Base-by-base conservation (phyloP, 2,329 filamentous ascomycete species). In the Lomentospora prolificans region DNA sequence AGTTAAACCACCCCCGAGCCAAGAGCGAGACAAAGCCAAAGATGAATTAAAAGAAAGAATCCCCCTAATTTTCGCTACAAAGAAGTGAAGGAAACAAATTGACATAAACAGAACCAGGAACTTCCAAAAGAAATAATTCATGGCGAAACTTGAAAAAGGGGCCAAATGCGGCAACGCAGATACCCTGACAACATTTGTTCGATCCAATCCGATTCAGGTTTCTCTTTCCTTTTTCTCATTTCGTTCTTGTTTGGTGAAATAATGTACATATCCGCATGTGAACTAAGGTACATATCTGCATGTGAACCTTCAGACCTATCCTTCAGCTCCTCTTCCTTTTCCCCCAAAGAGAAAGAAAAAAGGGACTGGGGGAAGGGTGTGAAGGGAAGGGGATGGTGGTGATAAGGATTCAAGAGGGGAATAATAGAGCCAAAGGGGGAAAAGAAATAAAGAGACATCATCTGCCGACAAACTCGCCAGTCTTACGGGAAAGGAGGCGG, bases 401-500 rank as follows among this genome's bases (percentile, higher is more conserved):
- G n/a, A n/a, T n/a, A n/a, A n/a, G n/a, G n/a, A n/a, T n/a, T n/a
- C n/a, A n/a, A n/a, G n/a, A n/a, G n/a, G n/a, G n/a, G n/a, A n/a
- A n/a, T n/a, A n/a, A n/a, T n/a, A n/a, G n/a, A n/a, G n/a, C n/a
- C n/a, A n/a, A n/a, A n/a, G n/a, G n/a, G n/a, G n/a, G n/a, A n/a
- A n/a, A n/a, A n/a, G n/a, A n/a, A n/a, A n/a, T n/a, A n/a, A n/a
- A n/a, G n/a, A n/a, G n/a, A n/a, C n/a, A n/a, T n/a, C n/a, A n/a
- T n/a, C n/a, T n/a, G 44, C 17, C 44, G 22, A 48, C 44, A 48
- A 55, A 50, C 27, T 73, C 71, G 25, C 63, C 63, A 31, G 69
- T 70, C 57, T 72, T 73, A 50, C 74, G 69, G 0, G 79, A 76
- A 31, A 89, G 69, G 27, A 84, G 73, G 17, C 82, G 76, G 33